Percentiles rank a stretch among this genome's conserved stretches.
Conservation (phyloP, 2,329 filamentous ascomycete genomes). For the Trichoderma gracile region DNA sequence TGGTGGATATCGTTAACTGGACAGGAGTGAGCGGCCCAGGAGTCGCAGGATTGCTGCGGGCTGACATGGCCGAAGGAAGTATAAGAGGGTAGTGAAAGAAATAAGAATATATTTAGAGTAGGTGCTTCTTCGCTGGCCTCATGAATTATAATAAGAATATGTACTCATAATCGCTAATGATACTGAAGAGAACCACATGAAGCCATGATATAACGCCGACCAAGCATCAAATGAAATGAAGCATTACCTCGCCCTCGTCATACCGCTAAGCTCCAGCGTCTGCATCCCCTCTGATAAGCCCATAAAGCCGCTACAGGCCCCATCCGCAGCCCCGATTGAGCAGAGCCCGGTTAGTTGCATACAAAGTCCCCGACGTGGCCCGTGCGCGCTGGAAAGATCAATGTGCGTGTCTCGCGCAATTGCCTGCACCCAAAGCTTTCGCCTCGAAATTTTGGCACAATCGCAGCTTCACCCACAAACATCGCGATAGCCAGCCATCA, state of each 20-base stretch:
- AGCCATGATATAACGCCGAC: too few species aligned
- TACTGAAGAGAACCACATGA: not conserved
- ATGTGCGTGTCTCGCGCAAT: conserved; percentile 22
- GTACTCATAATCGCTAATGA: not conserved
- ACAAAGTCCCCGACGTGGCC: conserved; percentile 24
- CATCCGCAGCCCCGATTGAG: conserved; percentile 13
- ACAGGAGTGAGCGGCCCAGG: conserved; percentile 32
- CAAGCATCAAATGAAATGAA: too few species aligned
- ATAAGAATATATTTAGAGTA: not conserved
- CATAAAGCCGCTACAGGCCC: conserved; percentile 1
- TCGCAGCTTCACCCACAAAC: conserved; percentile 2
- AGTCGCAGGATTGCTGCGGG: conserved; percentile 29
- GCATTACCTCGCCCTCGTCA: too few species aligned
- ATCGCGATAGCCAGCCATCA: not conserved
- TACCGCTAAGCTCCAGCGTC: conserved; percentile 4
- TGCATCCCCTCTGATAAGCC: conserved; percentile 2
- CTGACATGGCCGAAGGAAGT: conserved; percentile 29
- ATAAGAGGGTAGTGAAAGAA: not conserved
- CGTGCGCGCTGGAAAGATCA: conserved; percentile 27
- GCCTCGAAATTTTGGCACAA: conserved; percentile 10
- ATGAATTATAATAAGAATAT: conserved; percentile 16
- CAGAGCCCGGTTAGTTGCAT: conserved; percentile 16
- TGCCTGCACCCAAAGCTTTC: conserved; percentile 9
- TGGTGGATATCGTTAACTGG: conserved; percentile 29
- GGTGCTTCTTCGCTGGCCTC: not conserved